Evolutionary conservation across 1,284 basidiomycete species (phyloP), one percentile per base, ranked within the genome.

Genomic region (Xanthoconium separans): DNA sequence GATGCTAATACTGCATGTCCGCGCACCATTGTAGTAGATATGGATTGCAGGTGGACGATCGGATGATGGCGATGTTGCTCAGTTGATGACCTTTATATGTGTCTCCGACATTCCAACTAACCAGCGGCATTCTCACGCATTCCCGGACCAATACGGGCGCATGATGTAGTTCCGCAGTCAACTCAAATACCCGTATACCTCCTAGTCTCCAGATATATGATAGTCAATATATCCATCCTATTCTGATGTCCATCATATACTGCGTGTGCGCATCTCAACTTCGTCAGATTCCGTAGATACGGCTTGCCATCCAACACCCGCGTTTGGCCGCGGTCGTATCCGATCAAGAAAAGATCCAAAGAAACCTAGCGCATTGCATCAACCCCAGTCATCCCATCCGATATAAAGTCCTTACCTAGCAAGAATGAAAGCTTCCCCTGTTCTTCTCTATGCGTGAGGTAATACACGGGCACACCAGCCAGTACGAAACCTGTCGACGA

Each of bases 391-490:
- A 7, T 7, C 27, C 27, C 27, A 27, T 7, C 3, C 22, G 4
- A 6, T 6, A 27, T 6, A 4, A 5, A 27, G 27, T 27, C 27
- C 81, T 71, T 61, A 85, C 85, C 62, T 43, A 80, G 62, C 47
- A 81, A 66, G 37, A 73, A 70, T 34, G 83, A 75, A 29, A 75
- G 65, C 31, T 78, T 66, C 40, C 64, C 72, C 29, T 75, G 72
- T 47, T 77, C 75, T 58, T 72, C 74, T 55, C 74, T 76, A 60
- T 81, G 85, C 6, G 91, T 93, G 48, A 93, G 69, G 66, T 92
- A 95, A 65, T 93, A 95, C 57, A 95, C 81, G 3, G 93, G 93
- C 47, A 95, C 74, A 5, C 93, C 93, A 43, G 83, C 80, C 45
- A 85, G 73, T 12, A 91, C 80, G 60, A 91, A 91, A 3, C 77